These are phyloP conservation scores for Priceomyces carsonii DNA, from an alignment of 805 yeast genomes.

Conservation along the genomic window DNA sequence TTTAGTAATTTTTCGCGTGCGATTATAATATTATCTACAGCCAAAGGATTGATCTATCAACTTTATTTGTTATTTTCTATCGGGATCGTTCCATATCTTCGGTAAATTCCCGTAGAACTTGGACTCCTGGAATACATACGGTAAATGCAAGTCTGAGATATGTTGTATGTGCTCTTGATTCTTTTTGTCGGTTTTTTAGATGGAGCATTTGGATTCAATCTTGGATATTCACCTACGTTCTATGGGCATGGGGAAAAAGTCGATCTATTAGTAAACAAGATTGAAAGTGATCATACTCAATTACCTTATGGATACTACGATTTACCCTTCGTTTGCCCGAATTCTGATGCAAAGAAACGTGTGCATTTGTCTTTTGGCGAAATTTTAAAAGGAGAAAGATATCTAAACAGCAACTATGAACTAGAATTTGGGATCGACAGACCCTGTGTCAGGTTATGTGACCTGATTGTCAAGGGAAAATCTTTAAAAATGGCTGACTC, in stretches of 20 bases:
- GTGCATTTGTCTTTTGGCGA: slow-evolving; percentile 73
- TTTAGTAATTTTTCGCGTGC: no score
- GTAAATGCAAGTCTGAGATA: no score
- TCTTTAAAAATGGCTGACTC: slow-evolving; percentile 58
- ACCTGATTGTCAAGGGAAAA: slow-evolving; percentile 47
- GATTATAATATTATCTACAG: no score
- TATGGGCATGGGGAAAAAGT: slow-evolving; percentile 58
- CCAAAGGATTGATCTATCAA: no score
- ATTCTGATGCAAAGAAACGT: slow-evolving; percentile 52
- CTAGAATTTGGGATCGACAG: slow-evolving; percentile 63
- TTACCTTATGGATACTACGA: slow-evolving; percentile 77
- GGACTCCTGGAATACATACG: no score
- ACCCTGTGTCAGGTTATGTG: slow-evolving; percentile 69
- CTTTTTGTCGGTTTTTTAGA: slow-evolving; percentile 3
- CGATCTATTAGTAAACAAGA: slow-evolving; percentile 71
- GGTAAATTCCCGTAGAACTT: no score
- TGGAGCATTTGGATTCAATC: slow-evolving; percentile 11
- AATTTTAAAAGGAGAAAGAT: slow-evolving; percentile 77
- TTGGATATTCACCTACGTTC: slow-evolving; percentile 37
- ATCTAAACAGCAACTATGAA: slow-evolving; percentile 73
- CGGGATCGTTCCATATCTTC: no score
- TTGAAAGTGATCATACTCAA: slow-evolving; percentile 75
- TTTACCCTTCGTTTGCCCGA: slow-evolving; percentile 79
- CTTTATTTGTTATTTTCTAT: no score
- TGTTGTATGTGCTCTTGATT: slow-evolving; percentile 1